Conservation (phyloP, 345 rosid species). For the Lepidium aucheri region DNA sequence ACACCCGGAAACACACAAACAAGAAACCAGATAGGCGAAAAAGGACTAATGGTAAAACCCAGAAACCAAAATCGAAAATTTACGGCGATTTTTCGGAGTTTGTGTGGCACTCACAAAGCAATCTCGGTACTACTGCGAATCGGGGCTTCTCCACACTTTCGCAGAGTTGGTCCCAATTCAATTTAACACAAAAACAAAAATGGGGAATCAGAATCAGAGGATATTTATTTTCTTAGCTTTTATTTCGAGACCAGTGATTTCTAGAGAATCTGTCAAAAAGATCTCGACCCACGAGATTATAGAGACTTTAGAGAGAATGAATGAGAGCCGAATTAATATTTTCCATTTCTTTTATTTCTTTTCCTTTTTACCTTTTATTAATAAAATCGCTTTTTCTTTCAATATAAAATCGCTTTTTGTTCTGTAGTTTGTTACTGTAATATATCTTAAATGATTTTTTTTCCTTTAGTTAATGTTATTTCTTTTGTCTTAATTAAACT, state of each 20-base stretch:
- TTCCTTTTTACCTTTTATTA: background rate
- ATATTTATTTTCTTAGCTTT: conserved; percentile 1
- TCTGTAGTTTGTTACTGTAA: too few species aligned
- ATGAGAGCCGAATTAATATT: conserved; percentile 12
- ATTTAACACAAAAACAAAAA: background rate
- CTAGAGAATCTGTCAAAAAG: conserved; percentile 15
- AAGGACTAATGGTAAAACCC: conserved; percentile 17
- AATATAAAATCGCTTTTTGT: too few species aligned
- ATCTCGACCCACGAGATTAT: conserved; percentile 9
- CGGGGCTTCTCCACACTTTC: background rate
- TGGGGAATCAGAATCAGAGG: background rate
- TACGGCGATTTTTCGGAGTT: conserved; percentile 2
- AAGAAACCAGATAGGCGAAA: conserved; percentile 18
- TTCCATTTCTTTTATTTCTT: background rate
- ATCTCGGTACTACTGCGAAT: background rate
- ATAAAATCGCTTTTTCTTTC: too few species aligned
- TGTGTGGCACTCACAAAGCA: conserved; percentile 30
- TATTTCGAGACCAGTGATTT: conserved; percentile 1
- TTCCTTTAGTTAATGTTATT: too few species aligned
- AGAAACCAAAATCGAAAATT: conserved; percentile 19
- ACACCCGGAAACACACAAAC: background rate
- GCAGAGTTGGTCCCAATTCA: background rate
- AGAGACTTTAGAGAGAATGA: conserved; percentile 6
- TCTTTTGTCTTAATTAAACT: too few species aligned
- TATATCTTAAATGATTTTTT: too few species aligned